A percentile compares a stretch with the other conserved stretches of the same genome.
These are phyloP conservation scores for Podaxis sp. DNA, from an alignment of 768 basidiomycete species.

Conservation along the genomic window DNA sequence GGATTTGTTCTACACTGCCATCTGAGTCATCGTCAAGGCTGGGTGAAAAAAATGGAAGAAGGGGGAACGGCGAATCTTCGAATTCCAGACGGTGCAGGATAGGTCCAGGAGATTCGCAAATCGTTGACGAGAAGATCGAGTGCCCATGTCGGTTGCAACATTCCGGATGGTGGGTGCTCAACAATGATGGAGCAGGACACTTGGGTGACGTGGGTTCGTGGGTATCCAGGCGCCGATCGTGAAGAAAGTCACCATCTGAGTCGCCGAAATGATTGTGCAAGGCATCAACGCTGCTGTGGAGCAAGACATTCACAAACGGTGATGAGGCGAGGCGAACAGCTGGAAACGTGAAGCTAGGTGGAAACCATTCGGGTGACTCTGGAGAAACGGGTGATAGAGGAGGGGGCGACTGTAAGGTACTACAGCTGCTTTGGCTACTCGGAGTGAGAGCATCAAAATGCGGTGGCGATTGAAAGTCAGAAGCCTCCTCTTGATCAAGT, in stretches of 20 bases:
- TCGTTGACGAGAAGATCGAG: not conserved
- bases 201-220: not conserved
- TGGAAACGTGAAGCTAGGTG: not conserved
- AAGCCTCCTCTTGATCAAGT: not conserved
- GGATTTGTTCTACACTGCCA: not conserved
- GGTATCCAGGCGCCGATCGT: not conserved
- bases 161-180: not conserved
- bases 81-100: not conserved
- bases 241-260: not conserved
- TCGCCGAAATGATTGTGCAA: not conserved
- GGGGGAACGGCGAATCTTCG: not conserved
- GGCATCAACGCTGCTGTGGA: not conserved
- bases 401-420: conserved; percentile 6
- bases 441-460: not conserved
- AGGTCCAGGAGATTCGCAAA: conserved; percentile 1
- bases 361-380: not conserved
- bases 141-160: not conserved
- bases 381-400: conserved; percentile 3
- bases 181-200: not conserved
- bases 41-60: not conserved
- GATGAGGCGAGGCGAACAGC: not conserved
- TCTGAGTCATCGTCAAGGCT: not conserved
- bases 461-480: not conserved
- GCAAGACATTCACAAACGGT: not conserved
- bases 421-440: conserved; percentile 10